Percentiles rank a stretch among this genome's conserved stretches.
These are phyloP conservation scores for Agarophyton chilense DNA, from an alignment of 23 red algal genomes.

Conservation along the genomic window DNA sequence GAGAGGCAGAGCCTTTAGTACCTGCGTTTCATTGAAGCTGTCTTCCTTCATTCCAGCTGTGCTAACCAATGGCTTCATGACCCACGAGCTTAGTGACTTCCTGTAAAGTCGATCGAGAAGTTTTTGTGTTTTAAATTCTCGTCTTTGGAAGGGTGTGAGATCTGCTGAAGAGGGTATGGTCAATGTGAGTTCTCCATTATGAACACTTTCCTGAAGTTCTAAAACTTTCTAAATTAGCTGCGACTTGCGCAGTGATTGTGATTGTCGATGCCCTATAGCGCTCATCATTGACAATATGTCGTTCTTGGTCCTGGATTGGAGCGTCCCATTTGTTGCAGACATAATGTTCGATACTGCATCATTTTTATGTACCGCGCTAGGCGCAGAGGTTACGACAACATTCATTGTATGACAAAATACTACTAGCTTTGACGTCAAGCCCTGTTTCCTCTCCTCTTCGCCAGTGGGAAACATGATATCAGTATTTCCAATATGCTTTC, in stretches of 20 bases:
- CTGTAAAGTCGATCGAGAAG: not conserved
- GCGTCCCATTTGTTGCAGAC: not conserved
- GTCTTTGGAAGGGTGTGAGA: too few species aligned
- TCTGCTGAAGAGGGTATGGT: too few species aligned
- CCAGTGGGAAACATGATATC: too few species aligned
- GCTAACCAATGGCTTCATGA: not conserved
- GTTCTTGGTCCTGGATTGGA: not conserved
- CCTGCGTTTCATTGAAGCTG: not conserved
- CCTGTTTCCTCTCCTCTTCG: too few species aligned
- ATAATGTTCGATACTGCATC: not conserved
- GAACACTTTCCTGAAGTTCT: not conserved
- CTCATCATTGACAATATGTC: not conserved
- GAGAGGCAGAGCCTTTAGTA: not conserved
- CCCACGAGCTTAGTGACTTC: not conserved
- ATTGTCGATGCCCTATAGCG: not conserved
- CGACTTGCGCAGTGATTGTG: not conserved
- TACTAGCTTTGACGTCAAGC: too few species aligned
- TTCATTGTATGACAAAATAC: too few species aligned
- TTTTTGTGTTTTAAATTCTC: too few species aligned
- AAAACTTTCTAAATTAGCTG: conserved; percentile 28
- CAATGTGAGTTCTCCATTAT: not conserved
- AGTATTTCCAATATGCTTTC: too few species aligned
- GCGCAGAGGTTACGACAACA: too few species aligned
- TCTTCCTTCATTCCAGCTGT: not conserved
- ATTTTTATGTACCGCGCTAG: too few species aligned